Evolutionary conservation across 495 filamentous ascomycete genomes (phyloP), one percentile per base, ranked within the genome.

Genomic region (Annulohypoxylon maeteangense): DNA sequence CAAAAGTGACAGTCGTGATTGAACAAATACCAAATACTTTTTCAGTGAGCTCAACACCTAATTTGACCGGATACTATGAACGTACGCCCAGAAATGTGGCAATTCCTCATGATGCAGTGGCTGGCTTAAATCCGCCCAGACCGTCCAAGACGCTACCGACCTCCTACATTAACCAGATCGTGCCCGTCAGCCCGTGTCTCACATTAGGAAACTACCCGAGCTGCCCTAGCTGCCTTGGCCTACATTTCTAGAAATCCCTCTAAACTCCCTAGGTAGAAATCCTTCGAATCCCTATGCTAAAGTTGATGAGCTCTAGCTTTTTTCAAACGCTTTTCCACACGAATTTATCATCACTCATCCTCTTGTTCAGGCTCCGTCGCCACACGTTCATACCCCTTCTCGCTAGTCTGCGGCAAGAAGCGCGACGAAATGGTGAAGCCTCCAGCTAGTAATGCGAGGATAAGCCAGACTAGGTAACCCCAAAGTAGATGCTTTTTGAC

Each of bases 391-490:
- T 65, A 47, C n/a, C 48, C 53, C 59, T 74, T 72, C 56, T 78
- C 75, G 23, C 75, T 74, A 25, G 73, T 65, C 8, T 81, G 80
- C 18, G 87, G 87, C 36, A 91, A 70, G 18, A 77, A 86, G 47
- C 78, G 78, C 16, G 85, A 78, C 3, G 79, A 70, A 3, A 85
- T 66, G 1, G 79, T 82, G 25, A 87, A 81, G 0, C 74, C 82
- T 11, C 77, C n/a, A 14, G 84, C 86, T 32, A 89, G 34, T 0
- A 81, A 14, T 23, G 85, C 65, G 67, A 91, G 44, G 16, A 91
- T 68, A n/a, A 88, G 70, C 90, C 90, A 93, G 48, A 90, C 86
- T 8, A 90, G 80, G 70, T 92, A 87, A 0, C 90, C 90, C 50
- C 80, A 77, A 0, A 87, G 69, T 47, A 87, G 82, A 68, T 89